Percentiles rank a stretch among this genome's conserved stretches.
phyloP scores from a whole-genome alignment of 495 filamentous ascomycete genomes.

The Penicillium salamii region DNA sequence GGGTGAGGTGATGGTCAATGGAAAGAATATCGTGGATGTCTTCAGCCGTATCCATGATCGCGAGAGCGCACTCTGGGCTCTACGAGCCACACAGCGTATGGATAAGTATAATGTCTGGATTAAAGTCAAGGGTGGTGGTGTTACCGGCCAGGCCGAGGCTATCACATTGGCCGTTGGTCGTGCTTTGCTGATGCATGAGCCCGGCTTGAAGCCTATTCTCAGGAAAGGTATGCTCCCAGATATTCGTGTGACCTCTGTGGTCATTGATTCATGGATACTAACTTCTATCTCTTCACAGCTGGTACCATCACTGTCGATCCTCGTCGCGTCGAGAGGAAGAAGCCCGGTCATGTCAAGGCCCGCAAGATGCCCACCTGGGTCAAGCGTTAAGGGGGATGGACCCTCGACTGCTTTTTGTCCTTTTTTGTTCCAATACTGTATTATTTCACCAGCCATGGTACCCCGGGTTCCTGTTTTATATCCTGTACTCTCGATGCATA shows the following conservation, averaged over 20 bases:
- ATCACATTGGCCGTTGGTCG: conserved; percentile 89
- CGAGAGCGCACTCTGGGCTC: conserved; percentile 88
- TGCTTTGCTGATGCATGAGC: conserved; percentile 86
- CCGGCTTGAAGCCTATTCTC: conserved; percentile 79
- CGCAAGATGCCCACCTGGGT: conserved; percentile 99
- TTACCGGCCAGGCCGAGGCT: conserved; percentile 93
- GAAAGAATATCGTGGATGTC: conserved; percentile 68
- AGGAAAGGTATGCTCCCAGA: conserved; percentile 70
- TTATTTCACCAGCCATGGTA: conserved; percentile 28
- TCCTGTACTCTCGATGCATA: conserved; percentile 36
- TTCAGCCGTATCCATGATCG: conserved; percentile 91
- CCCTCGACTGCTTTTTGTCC: conserved; percentile 1
- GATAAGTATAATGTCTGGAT: conserved; percentile 98
- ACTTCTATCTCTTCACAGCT: conserved; percentile 51
- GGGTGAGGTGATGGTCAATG: conserved; percentile 86
- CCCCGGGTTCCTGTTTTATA: conserved; percentile 26
- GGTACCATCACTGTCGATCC: conserved; percentile 90
- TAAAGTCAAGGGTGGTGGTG: conserved; percentile 76
- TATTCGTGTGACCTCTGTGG: not conserved
- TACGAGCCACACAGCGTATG: conserved; percentile 75
- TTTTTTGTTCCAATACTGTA: conserved; percentile 26
- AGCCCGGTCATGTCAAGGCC: conserved; percentile 90
- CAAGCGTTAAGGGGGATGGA: conserved; percentile 54
- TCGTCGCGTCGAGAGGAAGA: conserved; percentile 95
- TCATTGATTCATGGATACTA: conserved; percentile 20